These are phyloP conservation scores for Plasmopara halstedii DNA, from an alignment of 352 stramenopile species.

Conservation along the genomic window DNA sequence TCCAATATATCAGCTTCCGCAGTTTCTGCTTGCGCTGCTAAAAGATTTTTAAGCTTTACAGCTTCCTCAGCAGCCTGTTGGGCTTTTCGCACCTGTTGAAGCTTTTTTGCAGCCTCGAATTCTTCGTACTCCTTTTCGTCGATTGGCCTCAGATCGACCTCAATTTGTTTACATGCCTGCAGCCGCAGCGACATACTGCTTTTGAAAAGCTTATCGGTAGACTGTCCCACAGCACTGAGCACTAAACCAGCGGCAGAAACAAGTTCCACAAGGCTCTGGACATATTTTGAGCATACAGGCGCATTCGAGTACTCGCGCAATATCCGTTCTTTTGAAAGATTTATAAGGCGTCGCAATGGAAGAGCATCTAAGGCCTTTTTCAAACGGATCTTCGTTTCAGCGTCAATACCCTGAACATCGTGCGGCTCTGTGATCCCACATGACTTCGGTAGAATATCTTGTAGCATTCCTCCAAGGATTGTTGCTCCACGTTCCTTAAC, in stretches of 20 bases:
- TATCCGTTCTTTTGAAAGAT: conserved; percentile 68
- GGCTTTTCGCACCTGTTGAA: conserved; percentile 28
- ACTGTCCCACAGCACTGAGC: conserved; percentile 40
- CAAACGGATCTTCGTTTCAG: conserved; percentile 22
- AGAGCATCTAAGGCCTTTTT: conserved; percentile 41
- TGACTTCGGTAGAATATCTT: conserved; percentile 64
- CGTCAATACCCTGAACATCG: conserved; percentile 14
- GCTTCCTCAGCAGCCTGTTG: conserved; percentile 44
- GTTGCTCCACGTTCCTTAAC: conserved; percentile 82
- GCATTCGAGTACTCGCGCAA: conserved; percentile 67
- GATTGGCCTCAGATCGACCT: conserved; percentile 57
- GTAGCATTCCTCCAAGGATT: conserved; percentile 67
- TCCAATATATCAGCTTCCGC: conserved; percentile 15
- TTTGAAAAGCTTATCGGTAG: conserved; percentile 43
- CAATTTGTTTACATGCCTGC: conserved; percentile 49
- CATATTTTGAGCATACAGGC: conserved; percentile 74
- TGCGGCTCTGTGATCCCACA: conserved; percentile 6
- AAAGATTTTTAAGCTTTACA: conserved; percentile 32
- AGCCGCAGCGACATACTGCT: conserved; percentile 32
- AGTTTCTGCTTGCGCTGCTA: conserved; percentile 31
- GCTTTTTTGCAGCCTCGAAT: conserved; percentile 30
- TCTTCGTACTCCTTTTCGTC: conserved; percentile 67
- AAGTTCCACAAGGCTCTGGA: conserved; percentile 81
- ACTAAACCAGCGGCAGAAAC: conserved; percentile 62
- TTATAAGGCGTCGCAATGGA: conserved; percentile 59